Evolutionary conservation across 305 asterid genomes (phyloP), one percentile per base, ranked within the genome.

Genomic region (Caryopteris hybrid): DNA sequence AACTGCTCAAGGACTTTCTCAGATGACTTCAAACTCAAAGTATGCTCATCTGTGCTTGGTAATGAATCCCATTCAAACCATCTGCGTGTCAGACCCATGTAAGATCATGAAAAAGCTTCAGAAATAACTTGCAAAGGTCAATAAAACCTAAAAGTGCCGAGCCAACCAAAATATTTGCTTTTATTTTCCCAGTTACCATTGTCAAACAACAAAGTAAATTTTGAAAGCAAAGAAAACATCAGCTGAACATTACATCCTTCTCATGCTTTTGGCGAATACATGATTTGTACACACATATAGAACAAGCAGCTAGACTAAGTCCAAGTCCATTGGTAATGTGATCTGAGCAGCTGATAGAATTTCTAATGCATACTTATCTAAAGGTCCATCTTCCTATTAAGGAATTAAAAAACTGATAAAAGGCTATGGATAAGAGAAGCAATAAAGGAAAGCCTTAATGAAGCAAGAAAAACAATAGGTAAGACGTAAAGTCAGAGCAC

Each of bases 41-140:
- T 59, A 66, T 34, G 83, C 55, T 51, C 82, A 64, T 78, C 85
- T 3, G 55, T 29, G 46, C 64, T 67, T 34, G 71, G 56, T 39
- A 47, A 29, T 22, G 76, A 71, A 63, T 82, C 84, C 97, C 95
- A 94, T 62, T 89, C 90, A 75, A 81, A 91, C 93, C 80, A 91
- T 67, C 99, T 94, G 80, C 80, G 74, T 10, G 64, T 31, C 23
- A 75, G 60, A 55, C 60, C 21, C 8, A 42, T 16, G 48, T 47
- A 38, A 55, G 47, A 39, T 41, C 8, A 27, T 51, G 20, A 61
- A 33, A 54, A 60, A 57, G 47, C 74, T 55, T 69, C 61, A 75
- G 59, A 39, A 62, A 54, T 16, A 62, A 65, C 46, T 23, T 61
- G 14, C 25, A 50, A 42, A 31, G 42, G 34, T 22, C 53, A 45